A percentile compares a stretch with the other conserved stretches of the same genome.
Conservation (phyloP, 75 land plant genomes). For the Larix kaempferi region DNA sequence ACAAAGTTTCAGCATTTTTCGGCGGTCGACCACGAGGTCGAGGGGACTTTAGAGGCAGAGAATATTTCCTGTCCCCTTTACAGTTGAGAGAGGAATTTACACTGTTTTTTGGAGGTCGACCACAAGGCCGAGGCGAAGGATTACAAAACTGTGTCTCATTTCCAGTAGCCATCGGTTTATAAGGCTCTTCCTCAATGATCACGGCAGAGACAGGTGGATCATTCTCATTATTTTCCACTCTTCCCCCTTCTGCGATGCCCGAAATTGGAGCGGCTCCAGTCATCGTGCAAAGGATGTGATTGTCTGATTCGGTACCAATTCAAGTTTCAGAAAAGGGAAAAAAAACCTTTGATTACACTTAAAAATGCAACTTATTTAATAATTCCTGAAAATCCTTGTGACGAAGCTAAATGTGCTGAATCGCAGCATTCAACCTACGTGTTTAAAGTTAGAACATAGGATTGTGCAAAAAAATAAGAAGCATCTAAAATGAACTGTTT, state of each 20-base stretch:
- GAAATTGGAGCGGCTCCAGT: neutral
- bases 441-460: too few species aligned
- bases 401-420: too few species aligned
- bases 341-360: too few species aligned
- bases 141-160: neutral
- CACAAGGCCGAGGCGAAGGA: neutral
- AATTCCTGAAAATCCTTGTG: too few species aligned
- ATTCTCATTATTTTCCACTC: conserved; percentile 2
- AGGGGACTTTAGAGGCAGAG: neutral
- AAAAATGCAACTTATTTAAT: too few species aligned
- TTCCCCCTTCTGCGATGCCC: neutral
- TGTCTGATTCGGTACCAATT: too few species aligned
- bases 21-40: neutral
- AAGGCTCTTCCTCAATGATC: neutral
- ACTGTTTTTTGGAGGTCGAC: neutral
- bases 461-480: too few species aligned
- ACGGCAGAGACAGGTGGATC: neutral
- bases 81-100: neutral
- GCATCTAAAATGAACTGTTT: too few species aligned
- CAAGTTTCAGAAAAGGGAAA: neutral
- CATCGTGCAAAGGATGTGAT: too few species aligned
- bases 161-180: neutral
- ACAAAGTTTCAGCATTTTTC: neutral
- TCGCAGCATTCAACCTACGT: too few species aligned
- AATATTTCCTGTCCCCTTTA: neutral